phyloP scores from a whole-genome alignment of 2,329 filamentous ascomycete species.

The Zymoseptoria ardabiliae region DNA sequence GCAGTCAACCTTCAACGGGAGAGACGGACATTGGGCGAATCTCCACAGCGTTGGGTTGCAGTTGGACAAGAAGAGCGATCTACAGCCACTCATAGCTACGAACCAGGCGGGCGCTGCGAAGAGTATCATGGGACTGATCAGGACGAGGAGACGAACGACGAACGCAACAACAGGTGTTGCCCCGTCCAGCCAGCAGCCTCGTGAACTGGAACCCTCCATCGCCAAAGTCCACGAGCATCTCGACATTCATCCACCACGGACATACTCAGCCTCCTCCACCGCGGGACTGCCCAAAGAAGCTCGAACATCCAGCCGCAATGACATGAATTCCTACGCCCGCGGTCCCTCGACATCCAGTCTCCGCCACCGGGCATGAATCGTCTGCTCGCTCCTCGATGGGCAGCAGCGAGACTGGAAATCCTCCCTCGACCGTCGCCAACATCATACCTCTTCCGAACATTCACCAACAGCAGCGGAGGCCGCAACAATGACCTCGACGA shows the following conservation, averaged over 20 bases:
- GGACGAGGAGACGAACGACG: too few species aligned
- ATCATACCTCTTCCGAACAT: too few species aligned
- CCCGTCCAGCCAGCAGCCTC: neutral
- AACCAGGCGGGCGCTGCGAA: too few species aligned
- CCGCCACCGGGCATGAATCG: neutral
- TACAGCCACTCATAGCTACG: too few species aligned
- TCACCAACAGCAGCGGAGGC: neutral
- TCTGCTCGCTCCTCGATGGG: neutral
- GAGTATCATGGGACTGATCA: too few species aligned
- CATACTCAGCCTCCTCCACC: neutral
- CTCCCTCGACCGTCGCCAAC: neutral
- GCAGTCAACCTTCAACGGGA: too few species aligned
- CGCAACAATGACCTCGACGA: constrained; percentile 16
- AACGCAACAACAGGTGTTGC: neutral
- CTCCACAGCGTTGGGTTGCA: too few species aligned
- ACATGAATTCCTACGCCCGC: neutral
- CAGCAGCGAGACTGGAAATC: neutral
- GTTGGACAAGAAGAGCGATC: too few species aligned
- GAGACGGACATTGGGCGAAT: too few species aligned
- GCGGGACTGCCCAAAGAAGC: neutral
- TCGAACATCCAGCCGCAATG: neutral
- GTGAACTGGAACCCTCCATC: neutral
- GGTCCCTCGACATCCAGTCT: neutral
- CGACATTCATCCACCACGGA: neutral
- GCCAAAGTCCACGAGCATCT: neutral